A percentile compares a stretch with the other conserved stretches of the same genome.
phyloP scores from a whole-genome alignment of 2,329 filamentous ascomycete species.

The Aspergillus cejpii region DNA sequence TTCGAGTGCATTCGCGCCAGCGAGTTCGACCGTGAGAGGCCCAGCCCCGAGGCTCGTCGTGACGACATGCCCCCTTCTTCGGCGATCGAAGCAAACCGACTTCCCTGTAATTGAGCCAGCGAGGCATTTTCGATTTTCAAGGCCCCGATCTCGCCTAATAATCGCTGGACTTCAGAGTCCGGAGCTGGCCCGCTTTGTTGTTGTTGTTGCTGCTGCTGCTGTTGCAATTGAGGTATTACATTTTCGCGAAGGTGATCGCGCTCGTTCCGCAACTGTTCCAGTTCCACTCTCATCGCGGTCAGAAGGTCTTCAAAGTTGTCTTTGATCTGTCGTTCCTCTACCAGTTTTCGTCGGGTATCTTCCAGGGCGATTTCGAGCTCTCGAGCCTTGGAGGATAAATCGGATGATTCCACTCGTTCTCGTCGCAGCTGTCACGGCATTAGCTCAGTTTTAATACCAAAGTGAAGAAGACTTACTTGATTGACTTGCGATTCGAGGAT shows the following conservation, averaged over 20 bases:
- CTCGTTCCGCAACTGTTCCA: constrained; percentile 77
- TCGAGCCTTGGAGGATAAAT: constrained; percentile 54
- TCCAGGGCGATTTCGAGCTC: constrained; percentile 77
- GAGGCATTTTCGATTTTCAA: constrained; percentile 49
- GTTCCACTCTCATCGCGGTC: constrained; percentile 71
- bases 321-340: constrained; percentile 79
- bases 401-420: constrained; percentile 49
- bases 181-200: constrained; percentile 48
- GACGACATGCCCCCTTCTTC: constrained; percentile 48
- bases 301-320: constrained; percentile 91
- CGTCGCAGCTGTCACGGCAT: constrained; percentile 32
- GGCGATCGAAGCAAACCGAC: constrained; percentile 54
- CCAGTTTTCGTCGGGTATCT: constrained; percentile 71
- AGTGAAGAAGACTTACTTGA: constrained; percentile 41
- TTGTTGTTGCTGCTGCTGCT: background rate
- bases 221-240: constrained; percentile 69
- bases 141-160: constrained; percentile 76
- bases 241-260: constrained; percentile 78
- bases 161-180: constrained; percentile 54
- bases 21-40: constrained; percentile 61
- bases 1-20: constrained; percentile 51
- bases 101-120: constrained; percentile 44
- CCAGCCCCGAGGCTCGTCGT: constrained; percentile 45
- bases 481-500: constrained; percentile 72
- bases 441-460: constrained; percentile 11